These are phyloP conservation scores for Mortierella sp. DNA, from an alignment of 371 early-diverging fungal species.

Conservation along the genomic window DNA sequence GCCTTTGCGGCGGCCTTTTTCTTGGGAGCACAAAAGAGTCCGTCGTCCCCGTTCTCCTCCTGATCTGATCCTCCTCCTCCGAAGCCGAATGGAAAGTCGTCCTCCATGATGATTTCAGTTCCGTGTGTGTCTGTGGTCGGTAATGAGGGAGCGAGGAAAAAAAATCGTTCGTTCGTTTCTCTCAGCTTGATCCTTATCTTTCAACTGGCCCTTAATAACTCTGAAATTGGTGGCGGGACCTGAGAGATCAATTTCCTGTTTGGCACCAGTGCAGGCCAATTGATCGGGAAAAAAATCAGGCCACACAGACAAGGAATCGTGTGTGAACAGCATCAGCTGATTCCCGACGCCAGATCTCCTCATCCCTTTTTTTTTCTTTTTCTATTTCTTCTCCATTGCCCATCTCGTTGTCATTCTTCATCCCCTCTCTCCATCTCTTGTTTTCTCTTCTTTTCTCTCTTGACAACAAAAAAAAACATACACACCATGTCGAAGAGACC, in stretches of 20 bases:
- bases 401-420: background rate
- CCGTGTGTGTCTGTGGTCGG: background rate
- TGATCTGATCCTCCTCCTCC: conserved; percentile 32
- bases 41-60: conserved; percentile 22
- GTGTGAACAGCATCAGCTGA: background rate
- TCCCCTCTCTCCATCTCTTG: background rate
- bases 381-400: background rate
- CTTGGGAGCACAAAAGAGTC: conserved; percentile 46
- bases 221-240: conserved; percentile 1
- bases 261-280: background rate
- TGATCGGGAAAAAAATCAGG: conserved; percentile 29
- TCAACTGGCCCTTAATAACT: background rate
- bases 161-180: background rate
- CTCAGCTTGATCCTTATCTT: background rate
- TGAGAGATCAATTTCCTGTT: conserved; percentile 10
- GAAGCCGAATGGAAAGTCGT: conserved; percentile 53
- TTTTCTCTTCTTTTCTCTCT: background rate
- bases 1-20: conserved; percentile 7
- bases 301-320: background rate
- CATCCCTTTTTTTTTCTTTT: background rate
- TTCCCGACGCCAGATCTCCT: conserved; percentile 3
- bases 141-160: background rate
- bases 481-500: conserved; percentile 12
- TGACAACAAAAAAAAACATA: background rate
- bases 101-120: conserved; percentile 26